phyloP scores from a whole-genome alignment of 495 filamentous ascomycete genomes.

The Tirmania nivea region DNA sequence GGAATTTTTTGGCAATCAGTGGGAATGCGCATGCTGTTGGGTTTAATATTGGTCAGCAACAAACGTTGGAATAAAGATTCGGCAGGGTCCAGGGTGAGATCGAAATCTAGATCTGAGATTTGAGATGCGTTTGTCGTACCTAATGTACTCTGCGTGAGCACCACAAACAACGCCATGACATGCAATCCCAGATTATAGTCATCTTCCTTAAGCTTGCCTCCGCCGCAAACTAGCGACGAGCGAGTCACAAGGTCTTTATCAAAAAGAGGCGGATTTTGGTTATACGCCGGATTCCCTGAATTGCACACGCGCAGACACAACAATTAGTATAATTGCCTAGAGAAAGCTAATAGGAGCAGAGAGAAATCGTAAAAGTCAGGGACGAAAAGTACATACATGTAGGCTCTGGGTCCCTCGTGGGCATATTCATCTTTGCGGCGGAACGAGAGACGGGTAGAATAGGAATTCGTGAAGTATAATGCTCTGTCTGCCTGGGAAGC shows the following conservation, averaged over 20 bases:
- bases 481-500: no score
- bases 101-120: neutral
- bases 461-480: no score
- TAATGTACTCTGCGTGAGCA: slow-evolving; percentile 47
- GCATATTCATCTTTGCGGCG: slow-evolving; percentile 13
- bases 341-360: no score
- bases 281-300: slow-evolving; percentile 15
- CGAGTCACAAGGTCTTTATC: slow-evolving; percentile 15
- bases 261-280: slow-evolving; percentile 12
- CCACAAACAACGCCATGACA: slow-evolving; percentile 56
- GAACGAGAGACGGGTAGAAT: no score
- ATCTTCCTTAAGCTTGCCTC: slow-evolving; percentile 8
- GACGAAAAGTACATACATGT: slow-evolving; percentile 4
- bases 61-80: slow-evolving; percentile 2
- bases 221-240: slow-evolving; percentile 13
- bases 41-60: neutral
- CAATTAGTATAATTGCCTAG: no score
- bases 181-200: slow-evolving; percentile 29
- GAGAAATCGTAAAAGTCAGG: no score
- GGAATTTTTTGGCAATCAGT: slow-evolving; percentile 29
- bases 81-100: slow-evolving; percentile 3
- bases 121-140: slow-evolving; percentile 31
- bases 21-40: slow-evolving; percentile 35
- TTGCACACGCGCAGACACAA: neutral
- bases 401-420: slow-evolving; percentile 17